Percentiles rank a stretch among this genome's conserved stretches.
Conservation (phyloP, 805 yeast genomes). For the Pichia nanzhaoensis region DNA sequence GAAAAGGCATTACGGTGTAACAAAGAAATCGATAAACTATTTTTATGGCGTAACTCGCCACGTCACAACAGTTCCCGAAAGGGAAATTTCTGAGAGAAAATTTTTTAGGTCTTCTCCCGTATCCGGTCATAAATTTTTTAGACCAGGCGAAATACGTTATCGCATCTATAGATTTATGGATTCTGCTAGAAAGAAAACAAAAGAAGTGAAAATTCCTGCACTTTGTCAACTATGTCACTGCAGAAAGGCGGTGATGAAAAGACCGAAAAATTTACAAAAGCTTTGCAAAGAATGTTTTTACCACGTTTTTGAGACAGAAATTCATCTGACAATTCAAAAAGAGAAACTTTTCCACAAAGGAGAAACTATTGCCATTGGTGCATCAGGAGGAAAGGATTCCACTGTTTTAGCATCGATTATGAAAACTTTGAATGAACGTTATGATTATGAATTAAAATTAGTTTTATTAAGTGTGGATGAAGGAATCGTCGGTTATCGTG, state of each 20-base stretch:
- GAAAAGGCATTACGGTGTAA: background rate
- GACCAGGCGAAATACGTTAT: no score
- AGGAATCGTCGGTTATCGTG: constrained; percentile 95
- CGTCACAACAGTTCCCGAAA: background rate
- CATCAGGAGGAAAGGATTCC: constrained; percentile 97
- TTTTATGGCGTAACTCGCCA: background rate
- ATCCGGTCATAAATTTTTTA: no score
- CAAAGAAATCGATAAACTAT: background rate
- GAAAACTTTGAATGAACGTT: constrained; percentile 80
- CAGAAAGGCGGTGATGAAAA: constrained; percentile 76
- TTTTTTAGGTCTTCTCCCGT: background rate
- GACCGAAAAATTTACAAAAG: constrained; percentile 89
- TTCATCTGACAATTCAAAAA: constrained; percentile 77
- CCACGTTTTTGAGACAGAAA: constrained; percentile 88
- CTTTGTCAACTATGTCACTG: constrained; percentile 80
- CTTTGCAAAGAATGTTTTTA: constrained; percentile 88
- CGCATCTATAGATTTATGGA: background rate
- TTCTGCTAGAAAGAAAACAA: constrained; percentile 5
- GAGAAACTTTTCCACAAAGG: constrained; percentile 70
- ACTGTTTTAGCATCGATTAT: constrained; percentile 88
- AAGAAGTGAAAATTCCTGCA: constrained; percentile 33
- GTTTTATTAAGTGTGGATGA: constrained; percentile 87
- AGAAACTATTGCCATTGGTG: constrained; percentile 93
- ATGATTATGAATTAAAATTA: constrained; percentile 80
- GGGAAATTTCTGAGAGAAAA: background rate